These are phyloP conservation scores for Lepiota brunneoincarnata DNA, from an alignment of 768 basidiomycete species.

Conservation along the genomic window DNA sequence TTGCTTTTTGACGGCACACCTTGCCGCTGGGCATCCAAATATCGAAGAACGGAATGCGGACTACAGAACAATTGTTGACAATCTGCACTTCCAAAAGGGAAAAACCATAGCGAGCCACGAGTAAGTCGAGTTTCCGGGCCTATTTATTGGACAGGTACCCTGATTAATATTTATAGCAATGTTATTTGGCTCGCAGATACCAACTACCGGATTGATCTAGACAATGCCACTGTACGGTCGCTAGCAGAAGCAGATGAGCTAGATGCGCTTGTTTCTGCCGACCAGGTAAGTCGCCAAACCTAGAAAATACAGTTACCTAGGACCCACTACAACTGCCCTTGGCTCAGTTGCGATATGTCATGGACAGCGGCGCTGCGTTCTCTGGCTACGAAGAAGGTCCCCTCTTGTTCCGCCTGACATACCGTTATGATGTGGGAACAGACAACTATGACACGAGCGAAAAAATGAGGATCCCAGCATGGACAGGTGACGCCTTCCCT, in stretches of 20 bases:
- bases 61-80: constrained; percentile 82
- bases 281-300: constrained; percentile 66
- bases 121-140: constrained; percentile 42
- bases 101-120: constrained; percentile 89
- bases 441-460: constrained; percentile 94
- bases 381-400: constrained; percentile 86
- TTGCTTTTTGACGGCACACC: constrained; percentile 94
- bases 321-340: constrained; percentile 5
- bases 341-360: constrained; percentile 65
- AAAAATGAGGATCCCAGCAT: constrained; percentile 94
- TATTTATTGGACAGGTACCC: background rate
- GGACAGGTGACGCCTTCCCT: constrained; percentile 70
- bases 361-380: constrained; percentile 75
- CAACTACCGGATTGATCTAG: constrained; percentile 90
- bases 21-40: constrained; percentile 94
- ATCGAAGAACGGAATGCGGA: constrained; percentile 90
- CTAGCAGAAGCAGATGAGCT: constrained; percentile 63
- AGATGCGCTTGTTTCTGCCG: constrained; percentile 72
- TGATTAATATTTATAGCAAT: constrained; percentile 50
- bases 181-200: constrained; percentile 94
- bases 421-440: constrained; percentile 83
- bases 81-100: constrained; percentile 85
- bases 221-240: constrained; percentile 78
- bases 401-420: constrained; percentile 90
- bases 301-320: background rate